These are phyloP conservation scores for Metarhizium album DNA, from an alignment of 2,329 filamentous ascomycete species.

Conservation along the genomic window DNA sequence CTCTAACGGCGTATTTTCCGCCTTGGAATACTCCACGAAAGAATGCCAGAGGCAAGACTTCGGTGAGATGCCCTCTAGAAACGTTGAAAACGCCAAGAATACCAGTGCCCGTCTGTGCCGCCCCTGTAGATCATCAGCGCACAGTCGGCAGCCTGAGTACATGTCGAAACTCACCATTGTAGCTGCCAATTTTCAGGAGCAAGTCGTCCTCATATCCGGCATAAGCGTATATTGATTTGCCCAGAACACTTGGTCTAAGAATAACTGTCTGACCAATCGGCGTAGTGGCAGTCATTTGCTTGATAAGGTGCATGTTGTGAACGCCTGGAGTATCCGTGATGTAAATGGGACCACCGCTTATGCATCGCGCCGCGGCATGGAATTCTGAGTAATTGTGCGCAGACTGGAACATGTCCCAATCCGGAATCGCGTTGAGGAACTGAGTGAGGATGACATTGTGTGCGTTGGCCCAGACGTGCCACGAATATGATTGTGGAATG, in stretches of 20 bases:
- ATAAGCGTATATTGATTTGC: slow-evolving; percentile 64
- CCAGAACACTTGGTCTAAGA: slow-evolving; percentile 65
- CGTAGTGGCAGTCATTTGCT: slow-evolving; percentile 70
- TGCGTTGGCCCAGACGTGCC: slow-evolving; percentile 93
- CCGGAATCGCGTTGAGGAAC: slow-evolving; percentile 77
- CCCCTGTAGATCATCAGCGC: slow-evolving; percentile 20
- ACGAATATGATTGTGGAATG: slow-evolving; percentile 69
- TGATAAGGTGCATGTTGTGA: slow-evolving; percentile 65
- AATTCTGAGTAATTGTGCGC: slow-evolving; percentile 61
- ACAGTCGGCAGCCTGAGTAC: not conserved
- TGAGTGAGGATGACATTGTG: slow-evolving; percentile 77
- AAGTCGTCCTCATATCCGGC: slow-evolving; percentile 61
- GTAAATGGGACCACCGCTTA: slow-evolving; percentile 87
- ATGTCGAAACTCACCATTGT: slow-evolving; percentile 47
- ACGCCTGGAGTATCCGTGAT: slow-evolving; percentile 84
- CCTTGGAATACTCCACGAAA: slow-evolving; percentile 59
- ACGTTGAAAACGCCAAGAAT: slow-evolving; percentile 84
- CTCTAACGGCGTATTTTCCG: slow-evolving; percentile 59
- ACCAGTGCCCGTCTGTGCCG: slow-evolving; percentile 54
- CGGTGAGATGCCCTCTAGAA: slow-evolving; percentile 47
- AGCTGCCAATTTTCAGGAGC: slow-evolving; percentile 69
- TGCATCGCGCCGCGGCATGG: slow-evolving; percentile 80
- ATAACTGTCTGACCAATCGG: slow-evolving; percentile 65
- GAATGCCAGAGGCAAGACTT: slow-evolving; percentile 57
- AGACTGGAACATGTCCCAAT: slow-evolving; percentile 66